These are phyloP conservation scores for Pythium vanterpoolii DNA, from an alignment of 352 stramenopile species.

Conservation along the genomic window DNA sequence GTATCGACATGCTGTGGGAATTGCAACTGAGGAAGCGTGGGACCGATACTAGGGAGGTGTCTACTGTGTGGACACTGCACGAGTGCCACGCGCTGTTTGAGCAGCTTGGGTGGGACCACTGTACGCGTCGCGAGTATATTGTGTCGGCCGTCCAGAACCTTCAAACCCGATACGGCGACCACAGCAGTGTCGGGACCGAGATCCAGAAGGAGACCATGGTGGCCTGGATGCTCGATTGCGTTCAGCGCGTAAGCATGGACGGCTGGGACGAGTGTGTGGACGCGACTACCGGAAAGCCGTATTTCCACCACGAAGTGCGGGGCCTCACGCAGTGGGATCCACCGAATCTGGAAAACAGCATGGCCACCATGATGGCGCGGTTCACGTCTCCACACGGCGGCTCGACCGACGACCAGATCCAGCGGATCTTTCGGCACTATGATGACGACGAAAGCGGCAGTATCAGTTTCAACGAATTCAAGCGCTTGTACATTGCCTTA, in stretches of 20 bases:
- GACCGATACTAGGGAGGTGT: background rate
- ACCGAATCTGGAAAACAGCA: slow-evolving; percentile 46
- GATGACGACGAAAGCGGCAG: slow-evolving; percentile 63
- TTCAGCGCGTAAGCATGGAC: slow-evolving; percentile 40
- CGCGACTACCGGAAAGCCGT: slow-evolving; percentile 32
- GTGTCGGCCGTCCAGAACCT: slow-evolving; percentile 26
- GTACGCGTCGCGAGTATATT: slow-evolving; percentile 31
- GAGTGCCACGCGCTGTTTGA: slow-evolving; percentile 29
- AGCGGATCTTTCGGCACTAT: slow-evolving; percentile 64
- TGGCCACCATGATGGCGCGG: slow-evolving; percentile 47
- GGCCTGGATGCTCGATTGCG: slow-evolving; percentile 38
- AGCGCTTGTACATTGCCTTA: slow-evolving; percentile 49
- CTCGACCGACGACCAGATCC: slow-evolving; percentile 51
- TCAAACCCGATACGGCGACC: slow-evolving; percentile 22
- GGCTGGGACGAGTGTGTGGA: slow-evolving; percentile 62
- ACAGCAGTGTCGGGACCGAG: background rate
- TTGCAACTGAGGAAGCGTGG: slow-evolving; percentile 34
- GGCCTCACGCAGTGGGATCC: slow-evolving; percentile 66
- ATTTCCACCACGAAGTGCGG: slow-evolving; percentile 63
- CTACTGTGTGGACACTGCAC: slow-evolving; percentile 17
- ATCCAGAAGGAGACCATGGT: slow-evolving; percentile 23
- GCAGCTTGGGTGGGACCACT: slow-evolving; percentile 34
- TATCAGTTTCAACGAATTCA: slow-evolving; percentile 56
- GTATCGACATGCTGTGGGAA: slow-evolving; percentile 51
- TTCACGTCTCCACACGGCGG: slow-evolving; percentile 27